phyloP scores from a whole-genome alignment of 1,284 basidiomycete genomes.

The Ganoderma sinense region DNA sequence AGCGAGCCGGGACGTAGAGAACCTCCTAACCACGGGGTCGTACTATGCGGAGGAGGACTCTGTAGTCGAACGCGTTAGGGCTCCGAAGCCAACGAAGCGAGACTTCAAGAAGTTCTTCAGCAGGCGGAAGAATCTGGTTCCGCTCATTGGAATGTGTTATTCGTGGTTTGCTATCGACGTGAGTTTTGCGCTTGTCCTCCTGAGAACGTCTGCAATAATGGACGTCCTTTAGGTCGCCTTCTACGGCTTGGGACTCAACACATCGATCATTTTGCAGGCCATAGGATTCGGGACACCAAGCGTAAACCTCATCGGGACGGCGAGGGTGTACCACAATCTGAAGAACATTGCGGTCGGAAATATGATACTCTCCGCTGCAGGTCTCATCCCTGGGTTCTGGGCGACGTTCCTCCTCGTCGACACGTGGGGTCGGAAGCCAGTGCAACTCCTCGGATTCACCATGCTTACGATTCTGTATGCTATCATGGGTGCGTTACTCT shows the following conservation, averaged over 20 bases:
- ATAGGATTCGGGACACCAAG: constrained; percentile 63
- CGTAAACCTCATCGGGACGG: constrained; percentile 41
- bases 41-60: constrained; percentile 66
- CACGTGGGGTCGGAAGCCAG: constrained; percentile 75
- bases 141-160: constrained; percentile 68
- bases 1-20: constrained; percentile 72
- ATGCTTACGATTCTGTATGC: constrained; percentile 74
- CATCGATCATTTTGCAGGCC: constrained; percentile 64
- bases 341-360: constrained; percentile 66
- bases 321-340: constrained; percentile 56
- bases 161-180: constrained; percentile 85
- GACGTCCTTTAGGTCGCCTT: constrained; percentile 70
- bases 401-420: constrained; percentile 74
- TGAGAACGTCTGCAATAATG: background rate
- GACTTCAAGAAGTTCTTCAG: constrained; percentile 74
- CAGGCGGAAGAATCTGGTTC: constrained; percentile 69
- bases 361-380: constrained; percentile 75
- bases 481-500: constrained; percentile 55
- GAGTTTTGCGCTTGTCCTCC: constrained; percentile 33
- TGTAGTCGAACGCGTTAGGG: constrained; percentile 62
- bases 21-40: constrained; percentile 60
- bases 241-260: constrained; percentile 87
- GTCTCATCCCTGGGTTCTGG: constrained; percentile 81
- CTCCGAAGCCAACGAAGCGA: constrained; percentile 68
- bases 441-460: constrained; percentile 82